Conservation (phyloP, 345 rosid species). For the Eucalyptus regnans region DNA sequence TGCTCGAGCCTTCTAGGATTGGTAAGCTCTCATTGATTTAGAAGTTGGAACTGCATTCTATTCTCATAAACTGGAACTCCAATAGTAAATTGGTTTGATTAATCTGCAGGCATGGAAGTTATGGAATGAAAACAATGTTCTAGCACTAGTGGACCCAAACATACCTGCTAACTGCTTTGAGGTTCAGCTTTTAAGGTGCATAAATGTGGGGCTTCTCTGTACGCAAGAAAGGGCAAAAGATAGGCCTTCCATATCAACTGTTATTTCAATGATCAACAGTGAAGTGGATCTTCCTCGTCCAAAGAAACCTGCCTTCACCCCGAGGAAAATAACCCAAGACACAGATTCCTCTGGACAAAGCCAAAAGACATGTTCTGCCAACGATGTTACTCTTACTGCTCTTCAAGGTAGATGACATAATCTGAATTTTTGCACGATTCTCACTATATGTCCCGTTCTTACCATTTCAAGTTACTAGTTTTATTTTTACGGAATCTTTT, state of each 20-base stretch:
- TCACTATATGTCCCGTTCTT: neutral
- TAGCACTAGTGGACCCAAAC: neutral
- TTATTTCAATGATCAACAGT: constrained; percentile 1
- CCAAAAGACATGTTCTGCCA: neutral
- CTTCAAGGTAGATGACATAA: neutral
- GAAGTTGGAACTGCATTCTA: neutral
- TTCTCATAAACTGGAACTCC: neutral
- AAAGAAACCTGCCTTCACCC: neutral
- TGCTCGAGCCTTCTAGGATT: constrained; percentile 12
- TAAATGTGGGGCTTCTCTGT: constrained; percentile 8
- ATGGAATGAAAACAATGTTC: constrained; percentile 1
- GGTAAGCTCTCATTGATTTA: constrained; percentile 5
- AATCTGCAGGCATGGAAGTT: constrained; percentile 3
- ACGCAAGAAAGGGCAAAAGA: constrained; percentile 1
- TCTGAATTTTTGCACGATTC: neutral
- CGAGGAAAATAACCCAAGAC: neutral
- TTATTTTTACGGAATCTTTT: neutral
- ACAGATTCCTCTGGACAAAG: neutral
- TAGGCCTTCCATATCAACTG: neutral
- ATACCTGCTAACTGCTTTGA: neutral
- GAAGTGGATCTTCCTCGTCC: neutral
- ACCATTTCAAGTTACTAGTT: neutral
- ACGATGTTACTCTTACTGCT: neutral
- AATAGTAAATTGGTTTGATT: neutral
- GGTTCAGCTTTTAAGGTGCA: neutral